Percentiles rank a stretch among this genome's conserved stretches.
These are phyloP conservation scores for Trichophyton benhamiae DNA, from an alignment of 2,329 filamentous ascomycete genomes.

Conservation along the genomic window DNA sequence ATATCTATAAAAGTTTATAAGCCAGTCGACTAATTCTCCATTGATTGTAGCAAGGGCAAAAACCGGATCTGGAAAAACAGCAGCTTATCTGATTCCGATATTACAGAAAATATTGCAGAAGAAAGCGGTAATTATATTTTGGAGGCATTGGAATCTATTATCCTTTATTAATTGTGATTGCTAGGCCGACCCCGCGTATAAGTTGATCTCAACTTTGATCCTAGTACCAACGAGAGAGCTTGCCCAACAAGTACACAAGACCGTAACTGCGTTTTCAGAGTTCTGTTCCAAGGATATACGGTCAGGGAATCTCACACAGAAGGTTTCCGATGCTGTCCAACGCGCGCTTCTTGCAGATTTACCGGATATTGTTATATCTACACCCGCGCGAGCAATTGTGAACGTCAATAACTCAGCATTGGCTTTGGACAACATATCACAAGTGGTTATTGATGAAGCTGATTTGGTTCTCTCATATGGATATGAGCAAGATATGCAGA, in stretches of 20 bases:
- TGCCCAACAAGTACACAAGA: conserved; percentile 76
- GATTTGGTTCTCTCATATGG: conserved; percentile 90
- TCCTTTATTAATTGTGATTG: conserved; percentile 50
- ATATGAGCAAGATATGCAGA: conserved; percentile 79
- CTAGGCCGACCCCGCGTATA: conserved; percentile 28
- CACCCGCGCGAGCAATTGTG: conserved; percentile 68
- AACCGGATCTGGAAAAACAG: conserved; percentile 93
- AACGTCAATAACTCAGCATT: conserved; percentile 64
- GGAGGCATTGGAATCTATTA: background rate
- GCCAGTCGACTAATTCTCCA: background rate
- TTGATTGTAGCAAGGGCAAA: conserved; percentile 61
- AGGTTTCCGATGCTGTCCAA: conserved; percentile 79
- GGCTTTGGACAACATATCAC: conserved; percentile 56
- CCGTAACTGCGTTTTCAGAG: conserved; percentile 60
- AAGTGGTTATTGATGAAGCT: conserved; percentile 85
- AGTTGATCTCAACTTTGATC: conserved; percentile 61
- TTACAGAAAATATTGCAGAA: conserved; percentile 69
- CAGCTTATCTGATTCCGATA: conserved; percentile 87
- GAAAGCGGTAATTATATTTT: conserved; percentile 46
- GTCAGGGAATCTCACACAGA: conserved; percentile 76
- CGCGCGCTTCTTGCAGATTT: conserved; percentile 71
- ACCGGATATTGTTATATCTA: conserved; percentile 83
- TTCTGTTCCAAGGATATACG: conserved; percentile 79
- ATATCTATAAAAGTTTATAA: background rate
- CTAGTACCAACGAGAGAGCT: conserved; percentile 91